Conservation (phyloP, 805 yeast genomes). For the Ogataea pilisensis region DNA sequence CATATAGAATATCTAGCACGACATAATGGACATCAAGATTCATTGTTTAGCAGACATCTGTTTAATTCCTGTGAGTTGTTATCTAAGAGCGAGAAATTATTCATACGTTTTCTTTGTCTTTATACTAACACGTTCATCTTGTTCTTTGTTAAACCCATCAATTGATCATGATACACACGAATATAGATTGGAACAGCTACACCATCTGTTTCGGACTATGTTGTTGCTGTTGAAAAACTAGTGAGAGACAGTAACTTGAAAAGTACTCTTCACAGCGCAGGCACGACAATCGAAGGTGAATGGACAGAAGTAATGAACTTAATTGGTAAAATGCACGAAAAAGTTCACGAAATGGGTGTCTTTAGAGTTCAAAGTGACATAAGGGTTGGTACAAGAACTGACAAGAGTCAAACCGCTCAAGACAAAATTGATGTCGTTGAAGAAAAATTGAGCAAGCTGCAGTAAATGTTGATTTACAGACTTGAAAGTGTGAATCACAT, state of each 20-base stretch:
- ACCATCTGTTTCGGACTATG: slow-evolving; percentile 78
- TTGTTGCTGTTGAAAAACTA: slow-evolving; percentile 62
- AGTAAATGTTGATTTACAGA: background rate
- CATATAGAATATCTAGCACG: background rate
- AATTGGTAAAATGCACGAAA: slow-evolving; percentile 74
- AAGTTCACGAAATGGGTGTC: slow-evolving; percentile 66
- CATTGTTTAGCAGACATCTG: slow-evolving; percentile 84
- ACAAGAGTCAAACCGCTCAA: slow-evolving; percentile 65
- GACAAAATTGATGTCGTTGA: slow-evolving; percentile 69
- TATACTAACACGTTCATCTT: background rate
- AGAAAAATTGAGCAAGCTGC: slow-evolving; percentile 36
- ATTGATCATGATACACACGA: slow-evolving; percentile 7
- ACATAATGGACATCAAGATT: slow-evolving; percentile 36
- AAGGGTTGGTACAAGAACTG: slow-evolving; percentile 81
- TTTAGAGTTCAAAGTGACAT: slow-evolving; percentile 82
- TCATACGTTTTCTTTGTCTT: background rate
- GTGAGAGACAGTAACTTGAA: slow-evolving; percentile 60
- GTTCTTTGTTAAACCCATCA: background rate
- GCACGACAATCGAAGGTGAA: slow-evolving; percentile 84
- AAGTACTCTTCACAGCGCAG: slow-evolving; percentile 82
- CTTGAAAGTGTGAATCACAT: no score
- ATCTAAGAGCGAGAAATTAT: background rate
- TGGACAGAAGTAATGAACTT: slow-evolving; percentile 83
- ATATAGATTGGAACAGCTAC: slow-evolving; percentile 67
- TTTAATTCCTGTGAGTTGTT: slow-evolving; percentile 62